Base-by-base conservation (phyloP, 352 stramenopile genomes). In the Globisporangium lucens region DNA sequence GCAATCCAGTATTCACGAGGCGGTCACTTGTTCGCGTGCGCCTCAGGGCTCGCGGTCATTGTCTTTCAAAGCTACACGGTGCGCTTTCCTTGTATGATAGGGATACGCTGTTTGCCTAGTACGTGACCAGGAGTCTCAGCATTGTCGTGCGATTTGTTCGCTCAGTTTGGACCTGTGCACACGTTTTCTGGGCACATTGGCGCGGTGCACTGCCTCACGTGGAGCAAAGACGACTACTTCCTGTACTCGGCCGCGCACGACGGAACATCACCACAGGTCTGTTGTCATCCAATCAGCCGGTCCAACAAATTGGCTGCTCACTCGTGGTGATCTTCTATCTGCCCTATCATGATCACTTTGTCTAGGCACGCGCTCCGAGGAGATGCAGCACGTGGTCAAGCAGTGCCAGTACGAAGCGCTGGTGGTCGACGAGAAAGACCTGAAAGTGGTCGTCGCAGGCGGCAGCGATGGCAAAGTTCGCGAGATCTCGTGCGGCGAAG, bases 151-250 rank as follows among this genome's bases (percentile, higher is more conserved):
- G 41, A 20, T 17, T 46, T 10, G 1, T 41, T 63, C 53, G 24
- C 30, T 15, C 52, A 89, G 75, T 87, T 78, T 13, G 82, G 93
- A 22, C 65, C 76, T 7, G 56, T 91, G 13, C 76, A 91, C 63
- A 93, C 78, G 13, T 89, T 94, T 67, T 83, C 85, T 1, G 89
- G 89, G 0, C 89, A 97, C 67, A 94, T 96, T 65, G 81, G 84
- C 4, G 79, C 84, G 17, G 87, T 97, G 7, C 74, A 76, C 13
- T 82, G 72, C 9, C 65, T 97, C 8, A 69, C 73, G 15, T 96
- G 86, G 83, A 90, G 76, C 56, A 73, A 63, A 35, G 85, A 95
- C 59, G 89, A 97, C 62, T 77, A 69, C 20, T 89, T 87, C 52
- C 64, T 97, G 15, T 93, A 87, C 69, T 95, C 88, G 5, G 79